These are phyloP conservation scores for Canna indica DNA, from an alignment of 176 grass and related monocot genomes.

Conservation along the genomic window DNA sequence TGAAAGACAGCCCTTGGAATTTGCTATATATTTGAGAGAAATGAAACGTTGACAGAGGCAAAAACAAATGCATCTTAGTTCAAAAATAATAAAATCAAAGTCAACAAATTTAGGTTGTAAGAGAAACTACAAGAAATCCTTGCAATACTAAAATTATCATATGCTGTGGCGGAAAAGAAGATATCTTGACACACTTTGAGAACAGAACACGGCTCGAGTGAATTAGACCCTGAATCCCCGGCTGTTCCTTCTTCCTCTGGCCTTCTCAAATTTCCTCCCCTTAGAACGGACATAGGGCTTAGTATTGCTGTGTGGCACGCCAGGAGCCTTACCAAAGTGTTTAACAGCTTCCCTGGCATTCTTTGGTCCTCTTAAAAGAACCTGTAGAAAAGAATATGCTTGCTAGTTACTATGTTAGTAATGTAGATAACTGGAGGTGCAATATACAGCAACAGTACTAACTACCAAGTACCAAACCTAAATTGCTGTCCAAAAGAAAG, in stretches of 20 bases:
- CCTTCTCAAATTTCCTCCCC: constrained; percentile 1
- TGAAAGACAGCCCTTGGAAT: too few species aligned
- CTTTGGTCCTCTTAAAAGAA: constrained; percentile 4
- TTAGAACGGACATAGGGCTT: constrained; percentile 1
- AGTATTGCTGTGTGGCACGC: background rate
- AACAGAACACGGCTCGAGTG: background rate
- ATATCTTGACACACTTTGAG: background rate
- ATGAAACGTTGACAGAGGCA: too few species aligned
- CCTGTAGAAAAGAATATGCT: background rate
- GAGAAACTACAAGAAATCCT: background rate
- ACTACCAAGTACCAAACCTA: too few species aligned
- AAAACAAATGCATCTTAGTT: too few species aligned
- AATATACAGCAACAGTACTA: too few species aligned
- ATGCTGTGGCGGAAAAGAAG: background rate
- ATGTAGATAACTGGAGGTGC: too few species aligned
- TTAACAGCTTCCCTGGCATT: constrained; percentile 7
- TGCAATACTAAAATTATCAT: background rate
- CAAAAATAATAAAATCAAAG: too few species aligned
- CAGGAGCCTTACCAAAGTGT: constrained; percentile 7
- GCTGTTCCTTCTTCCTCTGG: constrained; percentile 7
- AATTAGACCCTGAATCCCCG: background rate
- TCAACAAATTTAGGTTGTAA: too few species aligned
- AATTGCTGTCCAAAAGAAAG: too few species aligned
- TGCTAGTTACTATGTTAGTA: background rate
- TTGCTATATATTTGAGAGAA: too few species aligned